phyloP scores from a whole-genome alignment of 495 filamentous ascomycete genomes.

The Mycothermus thermophilus region DNA sequence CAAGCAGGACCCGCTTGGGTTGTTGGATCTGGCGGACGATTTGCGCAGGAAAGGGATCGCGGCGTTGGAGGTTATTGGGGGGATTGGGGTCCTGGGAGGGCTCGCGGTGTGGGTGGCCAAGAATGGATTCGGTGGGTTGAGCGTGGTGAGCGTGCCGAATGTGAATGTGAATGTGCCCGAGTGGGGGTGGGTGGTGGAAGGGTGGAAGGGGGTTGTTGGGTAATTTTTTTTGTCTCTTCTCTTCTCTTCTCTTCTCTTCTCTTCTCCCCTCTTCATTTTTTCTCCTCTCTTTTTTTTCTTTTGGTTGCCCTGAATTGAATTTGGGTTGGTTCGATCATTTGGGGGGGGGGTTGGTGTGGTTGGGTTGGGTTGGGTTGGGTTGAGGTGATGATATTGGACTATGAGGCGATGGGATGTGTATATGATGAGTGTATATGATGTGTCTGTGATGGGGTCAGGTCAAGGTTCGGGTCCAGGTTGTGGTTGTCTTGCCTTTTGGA shows the following conservation, averaged over 20 bases:
- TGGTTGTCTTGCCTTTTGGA: too few relatives aligned
- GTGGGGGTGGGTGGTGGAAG: slow-evolving; percentile 13
- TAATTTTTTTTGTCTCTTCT: neutral
- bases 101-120: slow-evolving; percentile 48
- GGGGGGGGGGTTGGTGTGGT: too few relatives aligned
- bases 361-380: too few relatives aligned
- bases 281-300: neutral
- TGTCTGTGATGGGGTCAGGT: too few relatives aligned
- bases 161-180: slow-evolving; percentile 11
- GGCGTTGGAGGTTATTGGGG: slow-evolving; percentile 65
- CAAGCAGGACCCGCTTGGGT: slow-evolving; percentile 58
- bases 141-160: neutral
- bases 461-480: too few relatives aligned
- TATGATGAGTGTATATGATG: too few relatives aligned
- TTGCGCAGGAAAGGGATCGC: slow-evolving; percentile 51
- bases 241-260: neutral
- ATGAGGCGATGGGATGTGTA: too few relatives aligned
- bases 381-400: too few relatives aligned
- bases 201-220: slow-evolving; percentile 17
- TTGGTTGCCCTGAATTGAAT: neutral
- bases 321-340: neutral
- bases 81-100: slow-evolving; percentile 59
- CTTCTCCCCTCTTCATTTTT: neutral
- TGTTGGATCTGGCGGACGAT: slow-evolving; percentile 57
- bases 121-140: neutral